Evolutionary conservation across 2,329 filamentous ascomycete species (phyloP), one percentile per base, ranked within the genome.

Genomic region (Pseudogymnoascus pannorum): DNA sequence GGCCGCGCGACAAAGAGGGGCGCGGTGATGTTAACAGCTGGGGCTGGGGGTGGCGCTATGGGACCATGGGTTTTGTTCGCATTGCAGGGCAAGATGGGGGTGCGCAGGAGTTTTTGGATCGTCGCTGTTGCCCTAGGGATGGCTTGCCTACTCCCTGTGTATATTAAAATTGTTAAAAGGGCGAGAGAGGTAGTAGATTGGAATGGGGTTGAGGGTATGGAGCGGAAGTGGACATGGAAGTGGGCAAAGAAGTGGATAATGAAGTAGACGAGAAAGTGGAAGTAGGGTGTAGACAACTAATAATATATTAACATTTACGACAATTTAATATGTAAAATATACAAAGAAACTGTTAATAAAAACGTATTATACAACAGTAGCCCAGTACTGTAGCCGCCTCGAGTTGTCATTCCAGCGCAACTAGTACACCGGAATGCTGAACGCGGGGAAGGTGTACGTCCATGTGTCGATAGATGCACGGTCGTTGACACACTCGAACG

Each of bases 1-100:
- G 90, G 90, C 1, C 81, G 84, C 20, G 82, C 91, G 66, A 91
- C 87, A 6, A 94, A 94, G 75, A 82, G 87, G 57, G 89, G 88
- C 0, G 86, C 87, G 0, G 88, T 87, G 29, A 16, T 54, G 16
- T 14, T 54, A 20, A 22, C 22, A 33, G 16, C 48, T 29, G 48
- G 65, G 0, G 61, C 62, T 0, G 57, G 63, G 31, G 70, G 70
- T 12, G 71, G 71, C 2, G 67, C 62, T 7, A 51, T 67, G 1
- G 71, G 70, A 40, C 67, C 69, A 1, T 71, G 67, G 36, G 65
- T 71, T 1, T 68, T 71, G 64, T 69, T 42, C 38, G 38, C 38
- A 20, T 42, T 12, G 18, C 38, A 22, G 38, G 20, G 38, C 38
- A 42, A 42, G 38, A 42, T 20, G 16, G 38, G 38, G 38, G 38